phyloP scores from a whole-genome alignment of 805 yeast genomes.

The Pichia gijzeniarum region DNA sequence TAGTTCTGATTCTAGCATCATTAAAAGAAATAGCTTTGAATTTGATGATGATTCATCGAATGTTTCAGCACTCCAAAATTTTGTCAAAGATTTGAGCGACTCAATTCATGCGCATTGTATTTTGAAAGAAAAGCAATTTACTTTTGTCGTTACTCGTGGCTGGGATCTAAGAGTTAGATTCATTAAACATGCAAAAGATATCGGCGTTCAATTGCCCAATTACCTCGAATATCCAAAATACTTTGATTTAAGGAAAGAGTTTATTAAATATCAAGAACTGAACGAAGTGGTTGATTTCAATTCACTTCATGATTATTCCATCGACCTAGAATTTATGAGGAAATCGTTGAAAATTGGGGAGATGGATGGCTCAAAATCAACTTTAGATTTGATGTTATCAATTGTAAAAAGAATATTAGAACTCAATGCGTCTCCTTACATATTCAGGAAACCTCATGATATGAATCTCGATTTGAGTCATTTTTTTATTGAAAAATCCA shows the following conservation, averaged over 20 bases:
- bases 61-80: neutral
- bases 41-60: neutral
- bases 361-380: neutral
- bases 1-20: neutral
- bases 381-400: slow-evolving; percentile 1
- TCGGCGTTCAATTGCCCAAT: slow-evolving; percentile 61
- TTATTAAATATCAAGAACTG: slow-evolving; percentile 55
- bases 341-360: slow-evolving; percentile 1
- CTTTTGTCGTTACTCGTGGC: slow-evolving; percentile 57
- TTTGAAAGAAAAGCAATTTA: slow-evolving; percentile 38
- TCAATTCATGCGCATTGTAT: slow-evolving; percentile 8
- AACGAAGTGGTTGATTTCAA: slow-evolving; percentile 10
- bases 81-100: slow-evolving; percentile 9
- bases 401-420: slow-evolving; percentile 2
- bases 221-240: slow-evolving; percentile 70
- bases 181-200: slow-evolving; percentile 76
- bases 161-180: slow-evolving; percentile 73
- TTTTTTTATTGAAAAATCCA: slow-evolving; percentile 66
- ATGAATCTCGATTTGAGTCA: slow-evolving; percentile 62
- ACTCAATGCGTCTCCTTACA: neutral
- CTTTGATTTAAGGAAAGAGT: slow-evolving; percentile 74
- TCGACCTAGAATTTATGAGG: slow-evolving; percentile 1
- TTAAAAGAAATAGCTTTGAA: neutral
- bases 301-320: slow-evolving; percentile 1
- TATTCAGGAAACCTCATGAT: slow-evolving; percentile 71